Base-by-base conservation (phyloP, 75 land plant species). In the Adiantum capillusveneris region DNA sequence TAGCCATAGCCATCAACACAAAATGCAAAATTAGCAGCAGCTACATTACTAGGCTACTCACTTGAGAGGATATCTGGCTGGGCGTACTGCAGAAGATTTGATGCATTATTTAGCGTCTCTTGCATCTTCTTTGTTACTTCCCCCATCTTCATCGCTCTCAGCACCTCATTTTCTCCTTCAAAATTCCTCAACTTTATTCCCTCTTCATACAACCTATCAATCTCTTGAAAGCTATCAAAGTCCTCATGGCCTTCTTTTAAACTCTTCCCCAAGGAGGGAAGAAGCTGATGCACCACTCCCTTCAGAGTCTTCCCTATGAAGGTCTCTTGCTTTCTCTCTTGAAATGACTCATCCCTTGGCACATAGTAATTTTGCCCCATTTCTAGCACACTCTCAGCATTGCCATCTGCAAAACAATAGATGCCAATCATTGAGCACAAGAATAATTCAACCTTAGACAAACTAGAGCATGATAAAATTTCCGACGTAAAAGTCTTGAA, bases 151-250 rank as follows among this genome's bases (percentile, higher is more conserved):
- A 83, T 43, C 63, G 68, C 79, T 56, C 76, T 75, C 22, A 73
- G 21, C 14, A 41, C 14, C 56, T 77, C 51, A 16, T 70, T 76
- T 20, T 11, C 9, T 12, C 20, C 20, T 19, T 18, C 20, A 18
- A 18, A 18, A 6, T 56, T 14, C 48, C 71, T 79, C 16, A 75
- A 65, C 21, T 57, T 65, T 25, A 85, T 55, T 1, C 83, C 86
- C 59, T 75, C 91, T 6, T 72, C 66, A 72, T 82, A 89, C 29
- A 89, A 78, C 25, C 70, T 59, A 63, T 89, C 91, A 14, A 89
- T 75, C 17, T 86, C 83, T 2, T 75, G 41, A 43, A 89, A 83
- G 25, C 74, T 59, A 11, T 77, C 59, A 59, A 89, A 86, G 44
- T 86, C 84, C n/a, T 75, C 75, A 45, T 72, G 75, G 6, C 59